Conservation (phyloP, 345 rosid species). For the Citrus unshiu region DNA sequence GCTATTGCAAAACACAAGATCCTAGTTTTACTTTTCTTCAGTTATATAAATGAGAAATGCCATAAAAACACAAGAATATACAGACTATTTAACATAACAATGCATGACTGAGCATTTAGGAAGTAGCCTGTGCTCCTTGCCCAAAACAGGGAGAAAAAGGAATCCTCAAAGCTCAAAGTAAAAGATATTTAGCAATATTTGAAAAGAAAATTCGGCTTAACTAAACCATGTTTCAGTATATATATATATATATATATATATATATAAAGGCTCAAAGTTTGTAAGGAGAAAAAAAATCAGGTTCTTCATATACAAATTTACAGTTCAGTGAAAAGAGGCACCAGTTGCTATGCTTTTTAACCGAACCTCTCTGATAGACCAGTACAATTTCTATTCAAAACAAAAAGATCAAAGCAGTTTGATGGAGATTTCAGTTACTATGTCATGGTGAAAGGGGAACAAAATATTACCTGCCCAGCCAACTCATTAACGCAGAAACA, state of each 20-base stretch:
- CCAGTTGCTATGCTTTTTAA: background rate
- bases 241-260: no score
- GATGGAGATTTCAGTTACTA: background rate
- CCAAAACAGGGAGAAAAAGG: background rate
- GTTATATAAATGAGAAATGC: background rate
- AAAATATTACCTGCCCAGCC: slow-evolving; percentile 60
- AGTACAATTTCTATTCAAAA: background rate
- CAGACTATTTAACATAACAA: background rate
- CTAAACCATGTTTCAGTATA: background rate
- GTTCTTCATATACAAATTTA: background rate
- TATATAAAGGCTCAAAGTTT: background rate
- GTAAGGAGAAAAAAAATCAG: background rate
- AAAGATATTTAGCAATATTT: background rate
- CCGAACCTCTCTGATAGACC: background rate
- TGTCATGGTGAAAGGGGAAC: background rate
- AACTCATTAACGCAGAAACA: slow-evolving; percentile 59
- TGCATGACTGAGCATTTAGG: background rate
- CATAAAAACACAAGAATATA: background rate
- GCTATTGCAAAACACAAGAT: background rate
- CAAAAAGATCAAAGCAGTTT: background rate
- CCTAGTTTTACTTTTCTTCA: background rate
- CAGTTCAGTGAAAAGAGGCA: background rate
- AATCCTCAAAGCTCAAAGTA: background rate
- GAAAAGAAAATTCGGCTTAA: background rate
- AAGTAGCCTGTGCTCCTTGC: background rate